Base-by-base conservation (phyloP, 164 flowering plant genomes). In the Aristolochia californica region DNA sequence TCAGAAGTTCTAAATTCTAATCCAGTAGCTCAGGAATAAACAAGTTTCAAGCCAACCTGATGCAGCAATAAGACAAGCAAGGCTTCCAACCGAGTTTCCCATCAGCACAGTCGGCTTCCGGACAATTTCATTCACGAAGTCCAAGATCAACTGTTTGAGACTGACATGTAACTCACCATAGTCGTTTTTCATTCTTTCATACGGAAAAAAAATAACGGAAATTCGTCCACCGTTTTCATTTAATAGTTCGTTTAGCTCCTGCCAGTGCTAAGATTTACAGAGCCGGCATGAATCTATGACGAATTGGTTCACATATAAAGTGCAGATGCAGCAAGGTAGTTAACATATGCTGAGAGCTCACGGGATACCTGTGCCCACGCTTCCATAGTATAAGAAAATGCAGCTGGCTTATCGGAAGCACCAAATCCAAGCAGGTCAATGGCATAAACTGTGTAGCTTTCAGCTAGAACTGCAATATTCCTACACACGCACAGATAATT, bases 61-160 rank as follows among this genome's bases (percentile, higher is more conserved):
- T 60, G 96, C 89, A 70, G 93, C 90, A 68, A 91, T 85, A 3
- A 88, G 78, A 69, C 96, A 88, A 58, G 95, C 98, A 63, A 91
- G 95, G 73, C 98, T 91, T 45, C 98, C 98, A 30, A 88, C 83
- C 45, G 98, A 91, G 70, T 91, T 91, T 4, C 96, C 96, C 30
- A 88, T 59, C 25, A 91, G 68, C 45, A 91, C 83, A 15, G 95
- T 76, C 48, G 98, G 98, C 66, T 66, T 80, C 66, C 78, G 75
- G 63, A 91, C 69, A 34, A 91, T 62, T 68, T 84, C 80, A 13
- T 76, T 72, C 75, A 84, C 55, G 80, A 91, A 91, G 74, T 88
- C 95, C 67, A 91, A 60, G 27, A 91, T 79, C 62, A 88, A 64
- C 94, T 91, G 87, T 62, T 40, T 38, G 50, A 43, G 43, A 60